phyloP scores from a whole-genome alignment of 2,329 filamentous ascomycete species.

The Paraconiothyrium brasiliense region DNA sequence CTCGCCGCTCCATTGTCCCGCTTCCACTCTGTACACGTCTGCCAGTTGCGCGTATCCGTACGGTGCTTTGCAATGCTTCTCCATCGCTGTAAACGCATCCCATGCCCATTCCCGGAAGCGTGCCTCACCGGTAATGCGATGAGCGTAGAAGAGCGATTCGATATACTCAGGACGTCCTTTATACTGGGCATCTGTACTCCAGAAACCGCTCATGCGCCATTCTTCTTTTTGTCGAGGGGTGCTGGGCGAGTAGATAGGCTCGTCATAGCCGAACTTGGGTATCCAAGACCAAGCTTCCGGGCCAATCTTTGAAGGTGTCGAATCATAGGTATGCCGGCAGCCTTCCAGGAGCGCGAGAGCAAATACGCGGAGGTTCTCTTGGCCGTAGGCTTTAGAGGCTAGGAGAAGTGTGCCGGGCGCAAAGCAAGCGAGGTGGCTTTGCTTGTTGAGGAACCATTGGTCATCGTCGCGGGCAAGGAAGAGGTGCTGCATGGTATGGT shows the following conservation, averaged over 20 bases:
- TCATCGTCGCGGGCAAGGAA: constrained; percentile 50
- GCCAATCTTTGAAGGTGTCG: constrained; percentile 50
- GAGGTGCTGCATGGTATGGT: constrained; percentile 49
- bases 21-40: constrained; percentile 44
- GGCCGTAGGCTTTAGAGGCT: constrained; percentile 45
- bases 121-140: constrained; percentile 51
- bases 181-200: constrained; percentile 44
- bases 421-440: constrained; percentile 52
- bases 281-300: constrained; percentile 52
- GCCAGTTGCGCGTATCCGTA: constrained; percentile 51
- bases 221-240: constrained; percentile 41
- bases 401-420: constrained; percentile 52
- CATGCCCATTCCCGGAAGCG: constrained; percentile 55
- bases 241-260: constrained; percentile 39
- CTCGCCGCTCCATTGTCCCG: constrained; percentile 28
- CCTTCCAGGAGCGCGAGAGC: constrained; percentile 53
- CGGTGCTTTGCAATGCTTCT: constrained; percentile 49
- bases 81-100: constrained; percentile 51
- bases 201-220: constrained; percentile 43
- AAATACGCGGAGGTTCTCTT: constrained; percentile 45
- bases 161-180: constrained; percentile 52
- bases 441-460: constrained; percentile 49
- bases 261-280: constrained; percentile 47
- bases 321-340: constrained; percentile 50
- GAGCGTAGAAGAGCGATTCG: constrained; percentile 53